Evolutionary conservation across 495 filamentous ascomycete species (phyloP).

Genomic region (Neurospora intermedia): DNA sequence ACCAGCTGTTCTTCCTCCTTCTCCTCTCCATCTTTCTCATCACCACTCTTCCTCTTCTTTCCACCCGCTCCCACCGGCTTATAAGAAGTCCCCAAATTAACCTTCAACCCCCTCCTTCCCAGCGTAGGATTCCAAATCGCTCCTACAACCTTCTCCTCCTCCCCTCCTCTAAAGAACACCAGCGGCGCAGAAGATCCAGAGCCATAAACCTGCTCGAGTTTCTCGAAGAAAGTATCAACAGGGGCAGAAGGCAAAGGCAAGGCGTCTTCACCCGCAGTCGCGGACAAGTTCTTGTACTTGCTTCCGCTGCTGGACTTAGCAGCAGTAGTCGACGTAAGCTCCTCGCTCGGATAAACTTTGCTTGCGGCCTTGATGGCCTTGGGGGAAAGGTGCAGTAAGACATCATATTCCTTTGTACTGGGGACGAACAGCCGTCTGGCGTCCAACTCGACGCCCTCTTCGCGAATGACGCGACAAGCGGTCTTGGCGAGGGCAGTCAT

Average conservation of each 20-base stretch:
- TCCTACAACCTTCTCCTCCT: slow-evolving; percentile 49
- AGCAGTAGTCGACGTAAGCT: slow-evolving; percentile 1
- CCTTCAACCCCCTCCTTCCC: slow-evolving; percentile 46
- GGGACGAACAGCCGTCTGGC: slow-evolving; percentile 54
- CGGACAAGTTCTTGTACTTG: slow-evolving; percentile 65
- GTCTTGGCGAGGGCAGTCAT: slow-evolving; percentile 73
- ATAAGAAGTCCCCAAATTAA: slow-evolving; percentile 60
- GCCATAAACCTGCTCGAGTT: slow-evolving; percentile 33
- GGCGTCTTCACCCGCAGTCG: slow-evolving; percentile 21
- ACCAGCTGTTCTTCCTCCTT: slow-evolving; percentile 30
- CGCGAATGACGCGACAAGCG: slow-evolving; percentile 49
- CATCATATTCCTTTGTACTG: slow-evolving; percentile 67
- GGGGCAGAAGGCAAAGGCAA: slow-evolving; percentile 39
- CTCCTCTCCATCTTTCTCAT: slow-evolving; percentile 10
- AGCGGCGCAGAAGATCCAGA: slow-evolving; percentile 49
- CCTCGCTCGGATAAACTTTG: slow-evolving; percentile 14
- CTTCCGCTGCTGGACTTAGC: background rate
- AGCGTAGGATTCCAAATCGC: slow-evolving; percentile 74
- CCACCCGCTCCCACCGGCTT: slow-evolving; percentile 27
- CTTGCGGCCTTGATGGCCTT: slow-evolving; percentile 28
- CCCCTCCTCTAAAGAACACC: slow-evolving; percentile 61
- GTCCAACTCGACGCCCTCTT: slow-evolving; percentile 46
- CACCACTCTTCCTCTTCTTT: background rate
- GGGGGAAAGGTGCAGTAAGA: slow-evolving; percentile 59
- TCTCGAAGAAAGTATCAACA: slow-evolving; percentile 40